Conservation (phyloP, 805 yeast genomes). For the Yarrowia sp. region DNA sequence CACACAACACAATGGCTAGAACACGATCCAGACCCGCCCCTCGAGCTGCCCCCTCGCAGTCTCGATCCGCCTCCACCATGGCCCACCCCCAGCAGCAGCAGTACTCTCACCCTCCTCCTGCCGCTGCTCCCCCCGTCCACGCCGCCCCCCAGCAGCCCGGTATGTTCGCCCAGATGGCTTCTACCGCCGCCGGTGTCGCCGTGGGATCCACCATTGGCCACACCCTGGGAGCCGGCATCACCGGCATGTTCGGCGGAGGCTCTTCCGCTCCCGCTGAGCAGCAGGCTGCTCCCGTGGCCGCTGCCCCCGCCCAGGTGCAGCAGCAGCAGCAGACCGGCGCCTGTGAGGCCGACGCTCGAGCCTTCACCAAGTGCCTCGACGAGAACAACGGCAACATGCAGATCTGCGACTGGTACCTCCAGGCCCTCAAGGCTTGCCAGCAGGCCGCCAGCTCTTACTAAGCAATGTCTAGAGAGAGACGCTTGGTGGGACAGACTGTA, state of each 20-base stretch:
- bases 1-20: conserved; percentile 41
- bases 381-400: conserved; percentile 96
- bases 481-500: conserved; percentile 1
- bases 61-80: conserved; percentile 70
- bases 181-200: conserved; percentile 99
- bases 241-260: conserved; percentile 86
- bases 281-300: conserved; percentile 53
- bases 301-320: conserved; percentile 50
- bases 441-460: conserved; percentile 87
- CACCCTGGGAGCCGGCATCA: conserved; percentile 92
- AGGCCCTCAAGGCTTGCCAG: conserved; percentile 97
- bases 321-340: conserved; percentile 55
- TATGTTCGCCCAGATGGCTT: conserved; percentile 94
- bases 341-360: conserved; percentile 94
- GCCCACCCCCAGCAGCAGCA: conserved; percentile 56
- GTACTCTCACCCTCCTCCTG: conserved; percentile 57
- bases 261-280: conserved; percentile 59
- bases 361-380: conserved; percentile 92
- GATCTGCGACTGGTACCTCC: conserved; percentile 94
- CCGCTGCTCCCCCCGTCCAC: conserved; percentile 59
- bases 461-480: not conserved
- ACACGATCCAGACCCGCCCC: conserved; percentile 57
- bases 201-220: conserved; percentile 98
- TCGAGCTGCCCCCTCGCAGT: conserved; percentile 54
- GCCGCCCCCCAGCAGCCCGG: conserved; percentile 68